Percentiles rank a stretch among this genome's conserved stretches.
phyloP scores from a whole-genome alignment of 352 stramenopile species.

The Phytophthora pisi region DNA sequence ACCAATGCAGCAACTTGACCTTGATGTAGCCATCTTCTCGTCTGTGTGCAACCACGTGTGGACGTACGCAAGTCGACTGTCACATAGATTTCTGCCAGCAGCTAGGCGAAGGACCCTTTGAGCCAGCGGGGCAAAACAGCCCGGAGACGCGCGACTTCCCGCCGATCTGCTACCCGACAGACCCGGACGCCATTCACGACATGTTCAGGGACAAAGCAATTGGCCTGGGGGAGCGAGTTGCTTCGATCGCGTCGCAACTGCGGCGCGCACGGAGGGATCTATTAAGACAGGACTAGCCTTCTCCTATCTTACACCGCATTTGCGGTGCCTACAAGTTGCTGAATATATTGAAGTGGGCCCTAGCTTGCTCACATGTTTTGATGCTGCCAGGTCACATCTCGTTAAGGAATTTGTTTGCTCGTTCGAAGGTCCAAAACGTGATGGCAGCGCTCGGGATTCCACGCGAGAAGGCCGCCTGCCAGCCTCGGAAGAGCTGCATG shows the following conservation, averaged over 20 bases:
- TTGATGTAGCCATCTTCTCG: not conserved
- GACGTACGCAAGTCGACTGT: constrained; percentile 19
- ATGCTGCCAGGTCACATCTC: constrained; percentile 26
- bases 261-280: constrained; percentile 21
- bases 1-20: constrained; percentile 3
- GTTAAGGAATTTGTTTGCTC: constrained; percentile 60
- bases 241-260: constrained; percentile 52
- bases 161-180: constrained; percentile 56
- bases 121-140: constrained; percentile 25
- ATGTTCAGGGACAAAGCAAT: constrained; percentile 88
- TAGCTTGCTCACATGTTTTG: constrained; percentile 2
- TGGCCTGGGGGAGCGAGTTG: constrained; percentile 72
- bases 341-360: constrained; percentile 14
- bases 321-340: constrained; percentile 3
- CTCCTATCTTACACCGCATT: constrained; percentile 14
- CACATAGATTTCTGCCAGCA: constrained; percentile 15
- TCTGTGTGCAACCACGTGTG: constrained; percentile 25
- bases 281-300: constrained; percentile 22
- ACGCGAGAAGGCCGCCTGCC: constrained; percentile 81
- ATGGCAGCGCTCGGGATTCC: constrained; percentile 79
- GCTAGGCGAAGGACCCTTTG: constrained; percentile 67
- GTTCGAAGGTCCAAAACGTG: constrained; percentile 83
- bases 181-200: constrained; percentile 61
- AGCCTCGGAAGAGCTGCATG: constrained; percentile 76
- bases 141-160: constrained; percentile 43